Base-by-base conservation (phyloP, 257 asterid species). In the Cynanchum wilfordii region DNA sequence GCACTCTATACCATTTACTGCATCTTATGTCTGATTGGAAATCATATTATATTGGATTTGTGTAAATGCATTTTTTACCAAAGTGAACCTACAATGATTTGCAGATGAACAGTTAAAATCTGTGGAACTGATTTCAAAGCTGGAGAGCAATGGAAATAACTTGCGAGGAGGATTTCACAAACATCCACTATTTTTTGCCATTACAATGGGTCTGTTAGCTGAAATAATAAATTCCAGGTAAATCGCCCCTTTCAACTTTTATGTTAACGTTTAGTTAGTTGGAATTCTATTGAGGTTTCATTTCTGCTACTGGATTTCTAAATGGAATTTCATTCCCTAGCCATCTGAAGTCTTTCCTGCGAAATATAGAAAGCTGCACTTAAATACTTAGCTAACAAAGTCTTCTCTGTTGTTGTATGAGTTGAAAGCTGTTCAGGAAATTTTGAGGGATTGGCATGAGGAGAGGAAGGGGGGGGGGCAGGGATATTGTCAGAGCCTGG, bases 221-320 rank as follows among this genome's bases (percentile, higher is more conserved):
- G 98, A 93, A 86, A 84, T 93, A 76, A 89, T 90, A 85, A 93
- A 90, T 85, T 93, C 98, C 84, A 89, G 97, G 98, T 90, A 85
- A 50, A 74, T 55, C 22, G 12, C 9, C 16, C 24, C 11, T 49
- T 29, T 13, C 11, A 38, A 19, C 16, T 63, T 63, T 8, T 33
- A 47, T 33, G 16, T 64, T 17, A 30, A 64, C 47, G 17, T 30
- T 30, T 30, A 8, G 45, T 16, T 30, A 0, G 47, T 6, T 8
- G 24, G 22, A 33, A 62, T 62, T 62, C 45, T 62, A 7, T 24
- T 56, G 19, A 17, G 47, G 47, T 42, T 16, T 42, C 10, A 1
- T 27, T 50, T 72, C 10, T 19, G 3, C 50, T 47, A 13, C 36
- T 62, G 29, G 63, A 25, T 56, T 29, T 19, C 30, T 56, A 45